A percentile compares a stretch with the other conserved stretches of the same genome.
Evolutionary conservation across 768 basidiomycete species (phyloP).

Genomic region (Phaeolepiota aurea): DNA sequence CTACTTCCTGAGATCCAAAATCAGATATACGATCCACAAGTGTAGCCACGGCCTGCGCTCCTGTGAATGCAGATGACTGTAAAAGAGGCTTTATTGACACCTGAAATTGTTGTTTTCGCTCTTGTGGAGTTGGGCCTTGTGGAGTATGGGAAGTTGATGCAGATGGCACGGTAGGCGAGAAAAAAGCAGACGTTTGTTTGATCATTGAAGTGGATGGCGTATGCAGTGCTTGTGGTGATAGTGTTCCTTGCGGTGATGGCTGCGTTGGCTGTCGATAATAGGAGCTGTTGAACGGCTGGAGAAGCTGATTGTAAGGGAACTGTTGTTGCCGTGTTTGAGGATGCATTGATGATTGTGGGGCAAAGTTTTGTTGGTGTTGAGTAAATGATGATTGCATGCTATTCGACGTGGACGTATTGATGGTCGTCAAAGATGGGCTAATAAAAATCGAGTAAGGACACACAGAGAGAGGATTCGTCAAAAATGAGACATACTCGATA

Average conservation of each 20-base stretch:
- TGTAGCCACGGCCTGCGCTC: constrained; percentile 59
- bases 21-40: constrained; percentile 51
- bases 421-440: constrained; percentile 55
- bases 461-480: constrained; percentile 4
- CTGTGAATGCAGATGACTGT: constrained; percentile 50
- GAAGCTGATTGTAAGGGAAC: constrained; percentile 10
- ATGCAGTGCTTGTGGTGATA: constrained; percentile 65
- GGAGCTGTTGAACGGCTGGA: constrained; percentile 8
- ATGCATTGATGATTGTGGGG: constrained; percentile 22
- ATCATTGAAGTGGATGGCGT: constrained; percentile 39
- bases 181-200: constrained; percentile 23
- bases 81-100: constrained; percentile 47
- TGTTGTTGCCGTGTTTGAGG: constrained; percentile 17
- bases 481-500: constrained; percentile 53
- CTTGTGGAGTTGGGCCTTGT: constrained; percentile 27
- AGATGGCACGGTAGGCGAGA: constrained; percentile 13
- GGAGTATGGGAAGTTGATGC: constrained; percentile 12
- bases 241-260: constrained; percentile 44
- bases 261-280: constrained; percentile 26
- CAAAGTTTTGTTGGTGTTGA: constrained; percentile 27
- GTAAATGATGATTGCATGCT: constrained; percentile 37
- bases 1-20: constrained; percentile 57
- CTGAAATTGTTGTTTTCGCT: constrained; percentile 47
- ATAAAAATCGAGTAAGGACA: constrained; percentile 7
- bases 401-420: constrained; percentile 37